Evolutionary conservation across 805 yeast genomes (phyloP), one percentile per base, ranked within the genome.

Genomic region (Vanderwaltozyma tropicalis): DNA sequence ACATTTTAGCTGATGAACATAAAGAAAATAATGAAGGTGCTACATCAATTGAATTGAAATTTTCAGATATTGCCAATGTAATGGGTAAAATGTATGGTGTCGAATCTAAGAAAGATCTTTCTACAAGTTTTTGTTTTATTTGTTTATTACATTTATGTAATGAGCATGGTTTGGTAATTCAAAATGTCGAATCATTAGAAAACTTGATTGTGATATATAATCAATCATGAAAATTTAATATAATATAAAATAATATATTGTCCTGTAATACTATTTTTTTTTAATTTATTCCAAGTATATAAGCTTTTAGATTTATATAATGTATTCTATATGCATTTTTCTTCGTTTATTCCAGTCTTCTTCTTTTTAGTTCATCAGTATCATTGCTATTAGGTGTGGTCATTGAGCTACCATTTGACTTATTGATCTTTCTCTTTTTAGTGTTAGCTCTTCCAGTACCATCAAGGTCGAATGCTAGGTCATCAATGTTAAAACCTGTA

Each of bases 91-190:
- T 66, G 53, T 86, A 87, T 53, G 66, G 73, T 0, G 59, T 64
- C 8, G 76, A 73, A 34, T 71, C 76, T 33, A 63, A 68, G 46
- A 70, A 69, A 35, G 94, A 86, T 37, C 59, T 87, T 7, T 80
- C 94, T 1, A 85, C 95, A 1, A 80, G 94, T 59, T 82, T 82
- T 57, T 82, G 84, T 51, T 86, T 86, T 49, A 83, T 86, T 41
- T 82, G 94, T 48, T 61, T 85, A 50, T 61, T 86, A 26, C 96
- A 86, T 61, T 64, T 86, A 46, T 94, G 95, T 12, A 86, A 87
- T 53, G 96, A 86, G 55, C 78, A 82, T 50, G 89, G 88, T 1
- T 63, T 86, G 22, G 53, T 63, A 6, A 69, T 86, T 7, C 63
- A 66, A 14, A 71, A 73, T 42, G 71, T 63, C 9, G 71, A 63